phyloP scores from a whole-genome alignment of 345 rosid genomes.

The Kandelia obovata region DNA sequence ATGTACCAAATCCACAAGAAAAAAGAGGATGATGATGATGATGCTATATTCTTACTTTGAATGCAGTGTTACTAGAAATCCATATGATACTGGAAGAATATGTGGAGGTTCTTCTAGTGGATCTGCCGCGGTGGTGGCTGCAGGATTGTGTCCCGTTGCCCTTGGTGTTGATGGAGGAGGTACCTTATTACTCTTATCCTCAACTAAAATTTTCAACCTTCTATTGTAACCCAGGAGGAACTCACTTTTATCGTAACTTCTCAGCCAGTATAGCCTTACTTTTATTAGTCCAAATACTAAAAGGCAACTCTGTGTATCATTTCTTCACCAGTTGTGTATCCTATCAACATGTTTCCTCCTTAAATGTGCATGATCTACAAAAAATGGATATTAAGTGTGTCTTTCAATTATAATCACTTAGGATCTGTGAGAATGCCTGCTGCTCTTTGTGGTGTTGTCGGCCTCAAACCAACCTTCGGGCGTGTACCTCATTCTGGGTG shows the following conservation, averaged over 20 bases:
- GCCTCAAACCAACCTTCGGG: constrained; percentile 71
- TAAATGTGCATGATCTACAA: too few species aligned
- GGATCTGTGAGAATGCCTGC: constrained; percentile 81
- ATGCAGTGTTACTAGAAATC: constrained; percentile 56
- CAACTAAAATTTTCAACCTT: background rate
- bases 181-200: constrained; percentile 6
- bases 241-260: too few species aligned
- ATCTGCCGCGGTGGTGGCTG: constrained; percentile 72
- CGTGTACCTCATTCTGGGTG: constrained; percentile 62
- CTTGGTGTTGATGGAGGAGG: constrained; percentile 92
- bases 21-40: background rate
- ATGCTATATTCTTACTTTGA: background rate
- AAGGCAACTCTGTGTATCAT: too few species aligned
- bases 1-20: background rate
- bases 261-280: too few species aligned
- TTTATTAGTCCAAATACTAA: too few species aligned
- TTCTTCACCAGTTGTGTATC: too few species aligned
- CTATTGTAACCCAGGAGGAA: too few species aligned
- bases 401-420: constrained; percentile 13
- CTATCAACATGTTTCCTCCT: too few species aligned
- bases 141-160: constrained; percentile 70
- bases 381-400: background rate
- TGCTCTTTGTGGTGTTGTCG: constrained; percentile 71
- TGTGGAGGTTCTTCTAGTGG: constrained; percentile 76
- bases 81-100: constrained; percentile 43